Percentiles rank a stretch among this genome's conserved stretches.
Evolutionary conservation across 2,329 filamentous ascomycete species (phyloP).

Genomic region (Stachybotrys elegans): DNA sequence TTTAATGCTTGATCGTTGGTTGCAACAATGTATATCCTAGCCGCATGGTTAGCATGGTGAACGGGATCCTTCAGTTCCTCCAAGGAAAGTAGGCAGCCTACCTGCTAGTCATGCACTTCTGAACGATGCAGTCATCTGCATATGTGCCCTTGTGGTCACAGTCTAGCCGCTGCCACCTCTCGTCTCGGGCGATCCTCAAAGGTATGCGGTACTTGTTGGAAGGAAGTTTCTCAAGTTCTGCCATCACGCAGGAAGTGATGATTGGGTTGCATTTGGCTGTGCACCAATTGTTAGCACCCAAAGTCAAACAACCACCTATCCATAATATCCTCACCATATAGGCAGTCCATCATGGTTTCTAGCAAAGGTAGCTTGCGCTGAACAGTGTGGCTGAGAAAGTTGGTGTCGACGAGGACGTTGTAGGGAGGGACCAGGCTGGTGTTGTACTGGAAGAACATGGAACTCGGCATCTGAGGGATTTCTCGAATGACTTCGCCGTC

Average conservation of each 20-base stretch:
- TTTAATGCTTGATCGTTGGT: constrained; percentile 78
- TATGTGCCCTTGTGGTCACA: constrained; percentile 87
- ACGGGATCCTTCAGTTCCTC: no score
- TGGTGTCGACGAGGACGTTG: constrained; percentile 63
- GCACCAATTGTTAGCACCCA: no score
- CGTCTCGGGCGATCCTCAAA: constrained; percentile 79
- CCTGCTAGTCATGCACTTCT: constrained; percentile 67
- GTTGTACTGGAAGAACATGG: constrained; percentile 88
- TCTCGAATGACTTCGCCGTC: constrained; percentile 64
- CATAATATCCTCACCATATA: constrained; percentile 93
- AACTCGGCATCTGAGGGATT: constrained; percentile 75
- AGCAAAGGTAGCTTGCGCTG: constrained; percentile 85
- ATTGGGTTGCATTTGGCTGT: constrained; percentile 66
- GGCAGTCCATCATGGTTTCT: constrained; percentile 85
- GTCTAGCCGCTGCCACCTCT: constrained; percentile 77
- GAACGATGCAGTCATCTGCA: constrained; percentile 78
- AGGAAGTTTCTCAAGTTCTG: constrained; percentile 84
- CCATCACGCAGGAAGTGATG: constrained; percentile 74
- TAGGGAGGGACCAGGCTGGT: constrained; percentile 81
- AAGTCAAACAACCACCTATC: no score
- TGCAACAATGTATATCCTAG: constrained; percentile 72
- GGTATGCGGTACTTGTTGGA: constrained; percentile 86
- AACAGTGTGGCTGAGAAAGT: constrained; percentile 87
- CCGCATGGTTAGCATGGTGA: not conserved
- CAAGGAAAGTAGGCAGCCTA: no score